Base-by-base conservation (phyloP, 2,329 filamentous ascomycete genomes). In the Catunica adiposa region DNA sequence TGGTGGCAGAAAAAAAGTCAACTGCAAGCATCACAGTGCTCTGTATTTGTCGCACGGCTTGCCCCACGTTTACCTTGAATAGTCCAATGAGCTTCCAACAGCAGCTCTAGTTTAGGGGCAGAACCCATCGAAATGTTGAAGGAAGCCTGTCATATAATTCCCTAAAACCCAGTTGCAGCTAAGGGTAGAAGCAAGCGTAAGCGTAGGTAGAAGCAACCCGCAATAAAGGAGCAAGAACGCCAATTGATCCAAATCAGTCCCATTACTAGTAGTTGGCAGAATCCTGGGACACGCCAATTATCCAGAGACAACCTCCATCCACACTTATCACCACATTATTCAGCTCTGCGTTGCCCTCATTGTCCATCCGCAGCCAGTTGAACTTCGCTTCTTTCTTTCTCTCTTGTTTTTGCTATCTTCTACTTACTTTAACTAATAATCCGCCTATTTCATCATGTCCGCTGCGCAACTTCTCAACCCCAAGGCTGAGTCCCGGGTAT, bases 391-490 rank as follows among this genome's bases (percentile, higher is more conserved):
- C 17, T 34, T 56, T 46, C 25, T 52, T 40, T 56, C 34, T 37
- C 22, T 34, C n/a, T 40, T 34, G 25, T 51, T 52, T 44, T 17
- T 54, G 23, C n/a, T 44, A 50, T 50, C 40, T 57, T 75, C 20
- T 76, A 76, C 62, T 37, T 52, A 9, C 14, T 76, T 71, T 61
- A 34, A 73, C 54, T 59, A 56, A 56, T 59, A 53, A 17, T 17
- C 37, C 40, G 31, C 46, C 38, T 4, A 56, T 46, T 34, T 34
- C 29, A 56, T 26, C 51, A 97, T 97, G 92, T 97, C 89, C 73
- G 92, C 92, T 64, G 89, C 92, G 67, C 90, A 97, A 75, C 83
- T 98, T 66, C 84, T 98, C 62, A 98, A 98, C 72, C 92, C 92
- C 60, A 98, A 98, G 77, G 92, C 92, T 66, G 92, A 98, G 76